Conservation (phyloP, 768 basidiomycete species). For the Kwoniella newhampshirensis region DNA sequence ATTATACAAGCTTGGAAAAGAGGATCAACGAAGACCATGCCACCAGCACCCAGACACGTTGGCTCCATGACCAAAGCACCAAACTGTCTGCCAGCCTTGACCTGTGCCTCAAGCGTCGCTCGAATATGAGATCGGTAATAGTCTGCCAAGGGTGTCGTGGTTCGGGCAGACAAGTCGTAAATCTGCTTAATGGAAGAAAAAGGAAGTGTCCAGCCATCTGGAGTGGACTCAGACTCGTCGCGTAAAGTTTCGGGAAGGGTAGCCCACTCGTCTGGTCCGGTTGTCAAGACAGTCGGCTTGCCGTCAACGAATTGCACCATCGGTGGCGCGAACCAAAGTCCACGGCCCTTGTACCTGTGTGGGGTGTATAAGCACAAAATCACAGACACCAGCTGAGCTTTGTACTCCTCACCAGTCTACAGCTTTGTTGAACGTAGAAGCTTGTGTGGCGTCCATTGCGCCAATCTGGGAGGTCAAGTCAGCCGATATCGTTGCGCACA, state of each 20-base stretch:
- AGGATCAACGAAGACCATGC: constrained; percentile 96
- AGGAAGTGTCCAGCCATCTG: constrained; percentile 33
- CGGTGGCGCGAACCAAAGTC: constrained; percentile 91
- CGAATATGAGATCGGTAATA: constrained; percentile 66
- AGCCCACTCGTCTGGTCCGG: constrained; percentile 46
- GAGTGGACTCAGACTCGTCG: background rate
- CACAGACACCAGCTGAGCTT: too few relatives aligned
- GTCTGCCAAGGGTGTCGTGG: constrained; percentile 63
- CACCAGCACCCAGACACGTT: constrained; percentile 88
- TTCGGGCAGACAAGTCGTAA: constrained; percentile 69
- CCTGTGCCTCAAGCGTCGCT: constrained; percentile 58
- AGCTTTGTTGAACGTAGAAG: constrained; percentile 69
- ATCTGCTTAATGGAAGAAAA: constrained; percentile 61
- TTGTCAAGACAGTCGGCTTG: constrained; percentile 45
- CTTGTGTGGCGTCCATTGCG: constrained; percentile 90
- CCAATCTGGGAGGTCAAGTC: constrained; percentile 61
- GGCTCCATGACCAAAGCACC: constrained; percentile 84
- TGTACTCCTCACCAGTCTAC: constrained; percentile 74
- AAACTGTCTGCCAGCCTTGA: constrained; percentile 53
- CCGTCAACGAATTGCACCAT: constrained; percentile 70
- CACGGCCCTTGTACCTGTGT: constrained; percentile 70
- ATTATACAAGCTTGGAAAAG: constrained; percentile 87
- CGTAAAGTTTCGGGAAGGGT: constrained; percentile 21
- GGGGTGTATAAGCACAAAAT: too few relatives aligned
- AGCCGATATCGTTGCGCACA: background rate